Base-by-base conservation (phyloP, 116 monocot species). In the Dioscorea cayenensis region DNA sequence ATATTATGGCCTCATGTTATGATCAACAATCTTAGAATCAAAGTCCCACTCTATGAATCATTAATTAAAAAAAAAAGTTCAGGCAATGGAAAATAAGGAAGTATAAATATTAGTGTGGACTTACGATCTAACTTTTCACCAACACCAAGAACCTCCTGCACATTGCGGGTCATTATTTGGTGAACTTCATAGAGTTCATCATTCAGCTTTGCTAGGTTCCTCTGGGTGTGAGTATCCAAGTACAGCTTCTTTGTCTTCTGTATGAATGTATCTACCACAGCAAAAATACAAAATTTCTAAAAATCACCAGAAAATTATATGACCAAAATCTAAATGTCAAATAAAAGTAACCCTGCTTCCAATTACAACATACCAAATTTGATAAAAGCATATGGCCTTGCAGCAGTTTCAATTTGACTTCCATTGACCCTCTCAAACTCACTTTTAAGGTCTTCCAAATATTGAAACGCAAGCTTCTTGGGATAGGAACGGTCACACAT, bases 401-500 rank as follows among this genome's bases (percentile, higher is more conserved):
- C 89, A 81, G 92, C 96, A 73, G 96, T 96, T 82, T 96, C 96
- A 70, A 90, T 92, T 73, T 96, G 96, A 79, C 66, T 84, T 52
- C 86, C 90, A 72, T 88, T 88, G 28, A 96, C 90, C 75, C 75
- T 87, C 77, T 96, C 92, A 75, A 96, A 96, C 70, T 92, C 96
- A 88, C 86, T 92, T 81, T 96, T 96, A 28, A 96, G 87, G 68
- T 96, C 96, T 60, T 96, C 96, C 63, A 96, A 80, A 73, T 96
- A 96, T 77, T 96, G 96, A 65, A 96, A 96, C 81, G 92, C 92
- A 76, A 96, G 92, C 72, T 96, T 96, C 83, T 92, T 96, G 65
- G 96, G 96, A 77, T 96, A 96, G 60, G 92, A 90, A 32, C 92
- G 92, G 73, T 96, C 96, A 83, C 96, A 96, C 90, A 96, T 90